Conservation (phyloP, 2,329 filamentous ascomycete genomes). For the Aspergillus calidoustus region DNA sequence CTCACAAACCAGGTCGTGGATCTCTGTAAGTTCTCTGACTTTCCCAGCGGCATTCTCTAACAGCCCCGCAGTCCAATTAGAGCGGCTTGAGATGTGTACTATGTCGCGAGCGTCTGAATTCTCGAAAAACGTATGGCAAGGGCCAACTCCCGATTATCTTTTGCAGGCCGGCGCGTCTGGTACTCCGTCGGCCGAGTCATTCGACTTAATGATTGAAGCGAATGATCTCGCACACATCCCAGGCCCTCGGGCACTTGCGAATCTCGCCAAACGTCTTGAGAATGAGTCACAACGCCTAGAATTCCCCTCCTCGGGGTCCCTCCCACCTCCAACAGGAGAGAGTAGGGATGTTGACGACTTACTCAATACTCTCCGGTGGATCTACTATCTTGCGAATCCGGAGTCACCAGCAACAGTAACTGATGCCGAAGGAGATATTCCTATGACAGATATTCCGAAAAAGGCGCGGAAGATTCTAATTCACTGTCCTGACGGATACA, state of each 20-base stretch:
- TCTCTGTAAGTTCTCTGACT: slow-evolving; percentile 64
- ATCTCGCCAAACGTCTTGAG: slow-evolving; percentile 62
- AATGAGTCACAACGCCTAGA: slow-evolving; percentile 66
- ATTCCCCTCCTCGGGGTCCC: slow-evolving; percentile 93
- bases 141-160: slow-evolving; percentile 76
- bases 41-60: slow-evolving; percentile 1
- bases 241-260: slow-evolving; percentile 68
- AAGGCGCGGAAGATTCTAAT: slow-evolving; percentile 75
- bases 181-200: slow-evolving; percentile 60
- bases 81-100: slow-evolving; percentile 86
- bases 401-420: slow-evolving; percentile 41
- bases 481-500: slow-evolving; percentile 95
- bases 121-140: slow-evolving; percentile 85
- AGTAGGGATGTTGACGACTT: slow-evolving; percentile 83
- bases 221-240: slow-evolving; percentile 80
- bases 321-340: slow-evolving; percentile 82
- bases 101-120: slow-evolving; percentile 94
- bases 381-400: slow-evolving; percentile 80
- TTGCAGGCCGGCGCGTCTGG: slow-evolving; percentile 47
- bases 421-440: slow-evolving; percentile 61
- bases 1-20: slow-evolving; percentile 80
- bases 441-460: slow-evolving; percentile 50
- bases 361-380: slow-evolving; percentile 85
- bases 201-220: slow-evolving; percentile 86
- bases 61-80: slow-evolving; percentile 67